These are phyloP conservation scores for Candida pini DNA, from an alignment of 805 yeast species.

Conservation along the genomic window DNA sequence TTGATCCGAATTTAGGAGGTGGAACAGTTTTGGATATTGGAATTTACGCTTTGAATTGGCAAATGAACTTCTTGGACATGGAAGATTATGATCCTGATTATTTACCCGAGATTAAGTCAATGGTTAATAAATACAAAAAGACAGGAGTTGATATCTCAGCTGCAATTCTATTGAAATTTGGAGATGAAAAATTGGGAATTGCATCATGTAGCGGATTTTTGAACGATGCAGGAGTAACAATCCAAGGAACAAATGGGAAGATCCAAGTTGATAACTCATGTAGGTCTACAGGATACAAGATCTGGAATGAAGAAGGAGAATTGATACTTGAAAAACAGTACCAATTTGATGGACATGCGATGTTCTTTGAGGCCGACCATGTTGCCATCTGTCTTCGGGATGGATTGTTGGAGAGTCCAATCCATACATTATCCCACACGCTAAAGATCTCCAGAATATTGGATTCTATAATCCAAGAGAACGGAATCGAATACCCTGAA, in stretches of 20 bases:
- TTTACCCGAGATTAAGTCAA: conserved; percentile 17
- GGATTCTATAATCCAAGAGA: conserved; percentile 40
- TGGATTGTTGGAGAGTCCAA: conserved; percentile 31
- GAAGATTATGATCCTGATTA: too few species aligned
- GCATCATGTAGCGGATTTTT: conserved; percentile 29
- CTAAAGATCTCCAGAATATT: conserved; percentile 37
- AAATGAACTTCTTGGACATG: conserved; percentile 33
- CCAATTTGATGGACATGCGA: conserved; percentile 35
- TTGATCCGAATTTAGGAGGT: conserved; percentile 43
- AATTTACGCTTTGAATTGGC: conserved; percentile 44
- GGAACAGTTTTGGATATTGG: conserved; percentile 56
- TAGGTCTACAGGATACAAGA: too few species aligned
- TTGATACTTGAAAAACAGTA: conserved; percentile 24
- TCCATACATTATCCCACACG: conserved; percentile 38
- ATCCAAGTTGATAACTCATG: conserved; percentile 11
- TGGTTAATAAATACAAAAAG: conserved; percentile 26
- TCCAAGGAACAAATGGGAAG: conserved; percentile 19
- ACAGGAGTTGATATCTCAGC: conserved; percentile 37
- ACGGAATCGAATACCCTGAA: conserved; percentile 37
- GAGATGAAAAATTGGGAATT: conserved; percentile 31
- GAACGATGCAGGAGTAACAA: conserved; percentile 5
- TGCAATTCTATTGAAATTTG: conserved; percentile 32
- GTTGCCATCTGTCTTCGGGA: conserved; percentile 38
- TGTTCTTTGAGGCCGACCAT: conserved; percentile 50
- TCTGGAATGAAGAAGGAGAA: conserved; percentile 21